Conservation (phyloP, 1,284 basidiomycete species). For the Sporisorium iseilematis-ciliati region DNA sequence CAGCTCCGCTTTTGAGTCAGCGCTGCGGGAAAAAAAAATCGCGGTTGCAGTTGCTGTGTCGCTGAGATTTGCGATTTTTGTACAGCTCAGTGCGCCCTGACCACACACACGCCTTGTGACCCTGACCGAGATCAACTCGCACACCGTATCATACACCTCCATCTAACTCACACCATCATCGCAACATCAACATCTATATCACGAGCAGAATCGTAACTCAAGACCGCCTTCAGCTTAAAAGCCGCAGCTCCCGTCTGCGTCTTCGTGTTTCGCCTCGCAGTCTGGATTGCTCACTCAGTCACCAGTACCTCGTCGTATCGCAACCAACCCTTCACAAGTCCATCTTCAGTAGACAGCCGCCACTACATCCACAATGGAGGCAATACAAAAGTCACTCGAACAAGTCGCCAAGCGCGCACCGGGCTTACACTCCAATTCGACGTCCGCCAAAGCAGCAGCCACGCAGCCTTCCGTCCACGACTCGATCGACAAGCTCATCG, state of each 20-base stretch:
- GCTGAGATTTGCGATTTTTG: neutral
- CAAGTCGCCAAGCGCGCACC: constrained; percentile 51
- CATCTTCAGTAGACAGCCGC: neutral
- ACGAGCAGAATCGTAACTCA: too few species aligned
- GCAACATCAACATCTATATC: neutral
- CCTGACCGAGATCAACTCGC: neutral
- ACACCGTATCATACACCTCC: neutral
- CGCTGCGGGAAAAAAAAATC: neutral
- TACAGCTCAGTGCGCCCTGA: constrained; percentile 10
- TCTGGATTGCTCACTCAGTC: neutral
- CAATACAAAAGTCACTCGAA: constrained; percentile 61
- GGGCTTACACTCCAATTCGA: constrained; percentile 41
- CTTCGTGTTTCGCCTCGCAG: neutral
- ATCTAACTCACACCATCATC: neutral
- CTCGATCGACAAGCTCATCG: constrained; percentile 58
- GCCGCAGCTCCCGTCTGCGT: neutral
- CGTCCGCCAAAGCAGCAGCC: constrained; percentile 30
- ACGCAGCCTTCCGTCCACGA: constrained; percentile 48
- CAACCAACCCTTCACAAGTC: neutral
- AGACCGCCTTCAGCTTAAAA: too few species aligned
- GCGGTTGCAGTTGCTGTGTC: constrained; percentile 9
- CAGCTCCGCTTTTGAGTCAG: constrained; percentile 9
- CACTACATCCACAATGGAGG: constrained; percentile 51
- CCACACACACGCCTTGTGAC: constrained; percentile 15
- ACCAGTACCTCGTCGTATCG: neutral